These are phyloP conservation scores for Diospyros kaki DNA, from an alignment of 148 eudicot genomes.

Conservation along the genomic window DNA sequence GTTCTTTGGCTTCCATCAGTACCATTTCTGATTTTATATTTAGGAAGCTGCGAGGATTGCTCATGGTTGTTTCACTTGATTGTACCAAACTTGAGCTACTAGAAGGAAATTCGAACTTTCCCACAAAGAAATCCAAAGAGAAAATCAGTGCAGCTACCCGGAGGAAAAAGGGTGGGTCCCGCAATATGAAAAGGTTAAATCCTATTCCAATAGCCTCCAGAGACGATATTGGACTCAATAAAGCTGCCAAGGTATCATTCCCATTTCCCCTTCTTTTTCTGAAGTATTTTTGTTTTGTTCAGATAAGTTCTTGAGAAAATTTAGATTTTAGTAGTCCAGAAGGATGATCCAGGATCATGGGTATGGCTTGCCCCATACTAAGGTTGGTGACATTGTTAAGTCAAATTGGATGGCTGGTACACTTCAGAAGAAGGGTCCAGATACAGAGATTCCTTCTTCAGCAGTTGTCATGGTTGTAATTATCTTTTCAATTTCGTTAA, in stretches of 20 bases:
- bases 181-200: slow-evolving; percentile 45
- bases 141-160: slow-evolving; percentile 48
- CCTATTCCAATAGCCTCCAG: slow-evolving; percentile 32
- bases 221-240: slow-evolving; percentile 30
- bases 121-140: slow-evolving; percentile 51
- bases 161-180: slow-evolving; percentile 75
- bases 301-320: slow-evolving; percentile 6
- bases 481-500: slow-evolving; percentile 16
- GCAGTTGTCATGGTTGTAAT: slow-evolving; percentile 40
- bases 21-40: slow-evolving; percentile 58
- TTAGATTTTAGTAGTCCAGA: slow-evolving; percentile 18
- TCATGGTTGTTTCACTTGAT: slow-evolving; percentile 90
- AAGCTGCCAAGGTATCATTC: slow-evolving; percentile 45
- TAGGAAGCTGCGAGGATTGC: slow-evolving; percentile 72
- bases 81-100: slow-evolving; percentile 80
- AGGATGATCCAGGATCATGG: slow-evolving; percentile 48
- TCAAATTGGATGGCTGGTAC: slow-evolving; percentile 23
- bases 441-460: slow-evolving; percentile 23
- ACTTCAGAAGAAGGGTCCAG: slow-evolving; percentile 26
- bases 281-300: not conserved
- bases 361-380: slow-evolving; percentile 24
- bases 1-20: slow-evolving; percentile 61
- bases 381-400: slow-evolving; percentile 19
- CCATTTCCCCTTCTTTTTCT: not conserved
- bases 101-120: slow-evolving; percentile 33